These are phyloP conservation scores for Puccinia novopanici DNA, from an alignment of 1,284 basidiomycete genomes.

Conservation along the genomic window DNA sequence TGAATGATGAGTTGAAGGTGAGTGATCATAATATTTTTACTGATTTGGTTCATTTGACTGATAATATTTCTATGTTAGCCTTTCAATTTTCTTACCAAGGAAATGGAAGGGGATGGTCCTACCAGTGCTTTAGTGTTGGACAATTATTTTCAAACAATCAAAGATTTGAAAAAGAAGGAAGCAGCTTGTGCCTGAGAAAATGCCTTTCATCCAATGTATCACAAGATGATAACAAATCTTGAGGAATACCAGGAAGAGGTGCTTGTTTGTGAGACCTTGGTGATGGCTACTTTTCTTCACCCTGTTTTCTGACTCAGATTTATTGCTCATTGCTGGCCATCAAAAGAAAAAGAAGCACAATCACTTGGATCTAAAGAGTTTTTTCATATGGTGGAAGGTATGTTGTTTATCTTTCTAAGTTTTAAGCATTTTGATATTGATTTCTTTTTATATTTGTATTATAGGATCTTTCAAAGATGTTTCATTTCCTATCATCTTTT, in stretches of 20 bases:
- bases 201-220: background rate
- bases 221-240: conserved; percentile 1
- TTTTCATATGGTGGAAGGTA: too few relatives aligned
- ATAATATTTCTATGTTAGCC: background rate
- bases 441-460: too few relatives aligned
- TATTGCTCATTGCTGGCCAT: background rate
- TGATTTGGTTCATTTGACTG: background rate
- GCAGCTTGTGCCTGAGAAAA: too few relatives aligned
- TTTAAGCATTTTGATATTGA: too few relatives aligned
- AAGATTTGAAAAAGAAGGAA: background rate
- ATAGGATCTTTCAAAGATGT: too few relatives aligned
- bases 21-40: background rate
- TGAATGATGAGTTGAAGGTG: background rate
- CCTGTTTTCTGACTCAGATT: background rate
- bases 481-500: too few relatives aligned
- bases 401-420: too few relatives aligned
- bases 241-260: background rate
- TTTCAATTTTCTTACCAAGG: background rate
- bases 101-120: background rate
- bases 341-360: background rate
- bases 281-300: background rate
- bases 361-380: too few relatives aligned
- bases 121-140: too few relatives aligned
- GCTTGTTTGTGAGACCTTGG: background rate
- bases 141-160: too few relatives aligned